Evolutionary conservation across 257 asterid genomes (phyloP), one percentile per base, ranked within the genome.

Genomic region (Pogostemon cablin): DNA sequence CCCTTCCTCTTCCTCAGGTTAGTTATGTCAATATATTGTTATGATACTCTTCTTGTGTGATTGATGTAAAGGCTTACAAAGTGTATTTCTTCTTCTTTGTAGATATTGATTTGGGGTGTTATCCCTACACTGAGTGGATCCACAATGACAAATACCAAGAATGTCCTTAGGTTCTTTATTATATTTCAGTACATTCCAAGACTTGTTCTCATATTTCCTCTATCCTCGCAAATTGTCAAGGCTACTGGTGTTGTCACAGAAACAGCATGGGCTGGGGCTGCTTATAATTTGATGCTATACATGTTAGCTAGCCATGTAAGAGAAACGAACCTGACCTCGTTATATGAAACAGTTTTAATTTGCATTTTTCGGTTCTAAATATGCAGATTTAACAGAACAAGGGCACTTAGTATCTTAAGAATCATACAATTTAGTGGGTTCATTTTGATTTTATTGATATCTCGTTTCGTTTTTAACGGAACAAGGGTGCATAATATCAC

Each of bases 241-340:
- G 86, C 98, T 67, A 88, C 98, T 1, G 99, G 99, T 52, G 96
- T 93, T 72, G 97, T 89, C 70, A 93, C 99, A 15, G 91, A 91
- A 77, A 91, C 97, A 0, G 97, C 97, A 2, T 93, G 99, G 99
- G 97, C 99, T 2, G 99, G 98, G 41, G 99, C 99, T 65, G 99
- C 99, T 71, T 95, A 95, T 58, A 91, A 95, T 68, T 85, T 95
- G 86, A 84, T 95, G 87, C 93, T 95, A 55, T 95, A 86, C 89
- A 95, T 95, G 95, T 72, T 95, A 65, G 99, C 99, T 58, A 89
- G 99, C 95, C 99, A 95, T 78, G 98, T 93, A 82, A 86, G 96
- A 25, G 32, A 25, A 25, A 25, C 32, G 32, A 25, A 25, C 32
- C 32, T 25, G 32, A 25, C 2, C 32, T 25, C 32, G 32, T 25